Base-by-base conservation (phyloP, 768 basidiomycete species). In the Favolaschia claudopus region DNA sequence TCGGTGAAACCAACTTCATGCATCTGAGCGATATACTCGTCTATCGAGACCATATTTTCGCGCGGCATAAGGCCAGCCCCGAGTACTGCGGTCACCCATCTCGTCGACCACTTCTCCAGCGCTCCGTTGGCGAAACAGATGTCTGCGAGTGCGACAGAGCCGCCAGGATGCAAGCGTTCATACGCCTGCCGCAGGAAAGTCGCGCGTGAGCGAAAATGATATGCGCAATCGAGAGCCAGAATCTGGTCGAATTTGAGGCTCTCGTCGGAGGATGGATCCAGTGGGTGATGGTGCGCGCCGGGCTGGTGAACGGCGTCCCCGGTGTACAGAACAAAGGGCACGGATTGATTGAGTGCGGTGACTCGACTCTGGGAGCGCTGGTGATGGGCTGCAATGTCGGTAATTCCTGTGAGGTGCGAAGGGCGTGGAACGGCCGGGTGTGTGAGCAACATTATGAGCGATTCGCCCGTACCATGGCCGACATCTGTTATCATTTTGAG, bases 381-480 rank as follows among this genome's bases (percentile, higher is more conserved):
- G 57, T 83, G 73, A 61, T 91, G 89, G 1, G 69, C 58, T 14
- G 66, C 43, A 7, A 88, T 73, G 56, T 80, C 84, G 14, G 88
- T 89, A 39, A 91, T 84, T 15, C 88, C 89, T 3, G 77, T 78
- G 8, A 89, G 60, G 38, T 71, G 65, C 5, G 79, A 71, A 27
- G 84, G 86, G 10, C 76, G 78, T 3, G 83, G 80, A 22, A 85
- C 70, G 0, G 72, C 65, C 14, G 77, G 74, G 55, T 82, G 75
- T 5, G 77, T 75, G 25, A 87, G 74, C 17, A 87, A 79, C 32
- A 88, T 66, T 20, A 88, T 67, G 20, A 89, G 73, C 1, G 88
- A 89, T 71, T 89, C 88, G 38, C 89, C 89, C 24, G 82, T 86
- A 37, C 87, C 89, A 65, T 87, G 82, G 14, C 88, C 89, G 19